phyloP scores from a whole-genome alignment of 345 rosid species.

The Camelina sativa region DNA sequence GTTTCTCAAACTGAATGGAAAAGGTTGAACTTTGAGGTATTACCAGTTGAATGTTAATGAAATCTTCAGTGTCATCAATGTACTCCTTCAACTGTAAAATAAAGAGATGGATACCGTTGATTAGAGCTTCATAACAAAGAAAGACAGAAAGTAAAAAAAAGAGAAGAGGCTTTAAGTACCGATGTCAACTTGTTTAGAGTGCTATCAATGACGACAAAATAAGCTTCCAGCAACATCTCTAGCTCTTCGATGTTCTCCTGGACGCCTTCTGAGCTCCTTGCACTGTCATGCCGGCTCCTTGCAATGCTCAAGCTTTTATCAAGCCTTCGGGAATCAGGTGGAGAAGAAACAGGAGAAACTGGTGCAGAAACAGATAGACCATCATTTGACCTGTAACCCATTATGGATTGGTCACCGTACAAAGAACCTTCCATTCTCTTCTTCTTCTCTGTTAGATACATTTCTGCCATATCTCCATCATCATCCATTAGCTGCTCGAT shows the following conservation, averaged over 20 bases:
- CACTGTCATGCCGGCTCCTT: slow-evolving; percentile 92
- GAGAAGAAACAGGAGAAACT: slow-evolving; percentile 92
- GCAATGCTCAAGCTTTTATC: slow-evolving; percentile 89
- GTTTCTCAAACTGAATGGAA: slow-evolving; percentile 7
- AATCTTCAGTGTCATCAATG: slow-evolving; percentile 87
- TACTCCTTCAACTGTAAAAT: slow-evolving; percentile 88
- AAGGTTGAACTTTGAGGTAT: slow-evolving; percentile 13
- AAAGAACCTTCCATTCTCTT: slow-evolving; percentile 77
- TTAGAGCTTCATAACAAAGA: background rate
- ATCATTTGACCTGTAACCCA: slow-evolving; percentile 79
- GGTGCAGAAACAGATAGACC: slow-evolving; percentile 86
- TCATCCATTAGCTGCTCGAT: slow-evolving; percentile 99
- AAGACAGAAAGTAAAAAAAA: background rate
- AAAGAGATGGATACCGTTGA: background rate
- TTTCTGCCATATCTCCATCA: slow-evolving; percentile 99
- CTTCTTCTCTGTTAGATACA: slow-evolving; percentile 98
- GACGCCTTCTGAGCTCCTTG: slow-evolving; percentile 76
- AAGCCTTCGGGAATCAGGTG: slow-evolving; percentile 76
- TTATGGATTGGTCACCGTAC: slow-evolving; percentile 76
- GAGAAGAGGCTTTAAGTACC: slow-evolving; percentile 47
- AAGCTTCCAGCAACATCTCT: slow-evolving; percentile 99
- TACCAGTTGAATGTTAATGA: slow-evolving; percentile 97
- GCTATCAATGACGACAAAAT: slow-evolving; percentile 96
- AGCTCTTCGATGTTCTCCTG: slow-evolving; percentile 88
- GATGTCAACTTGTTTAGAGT: slow-evolving; percentile 95